Evolutionary conservation across 2,329 filamentous ascomycete species (phyloP), one percentile per base, ranked within the genome.

Genomic region (Coleophoma crateriformis): DNA sequence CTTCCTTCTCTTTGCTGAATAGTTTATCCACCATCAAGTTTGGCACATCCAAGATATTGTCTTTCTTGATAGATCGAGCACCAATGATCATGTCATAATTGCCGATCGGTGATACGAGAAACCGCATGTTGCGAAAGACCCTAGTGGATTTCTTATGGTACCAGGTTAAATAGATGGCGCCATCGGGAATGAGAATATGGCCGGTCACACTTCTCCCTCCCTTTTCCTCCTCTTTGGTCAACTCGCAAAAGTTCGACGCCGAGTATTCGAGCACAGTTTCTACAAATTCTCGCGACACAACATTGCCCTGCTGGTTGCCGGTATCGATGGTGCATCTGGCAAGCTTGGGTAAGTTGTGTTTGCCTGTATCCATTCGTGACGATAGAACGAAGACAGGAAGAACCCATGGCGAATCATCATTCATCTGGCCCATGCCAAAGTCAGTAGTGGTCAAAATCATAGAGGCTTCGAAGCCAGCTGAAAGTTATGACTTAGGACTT

Each of bases 61-160:
- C 32, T 40, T 45, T 48, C 37, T 45, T 5, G 14, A 54, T 50
- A 6, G 50, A 46, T 19, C 15, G 27, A 11, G 52, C 52, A 12
- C 52, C 50, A 15, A 54, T 45, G 41, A 54, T 45, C 8, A 54
- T 37, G 10, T 54, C 47, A 19, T 35, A 54, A 12, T 44, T n/a
- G 4, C 42, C 15, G 15, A 45, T 37, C 6, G 50, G 19, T 1
- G 48, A 38, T 2, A 54, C 40, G 17, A 54, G 48, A 12, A 54
- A 54, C 4, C 50, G 44, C 50, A 54, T 54, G 10, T 48, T 22
- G 22, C 50, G 47, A 33, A 42, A 54, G 4, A 52, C 33, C 27
- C 38, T 19, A 13, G 47, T 43, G 15, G 47, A 48, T 15, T 45
- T 52, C n/a, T 33, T 32, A 33, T 50, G 50, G 32, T 50, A 52